phyloP scores from a whole-genome alignment of 495 filamentous ascomycete genomes.

The Hapsidospora chrysogenum region DNA sequence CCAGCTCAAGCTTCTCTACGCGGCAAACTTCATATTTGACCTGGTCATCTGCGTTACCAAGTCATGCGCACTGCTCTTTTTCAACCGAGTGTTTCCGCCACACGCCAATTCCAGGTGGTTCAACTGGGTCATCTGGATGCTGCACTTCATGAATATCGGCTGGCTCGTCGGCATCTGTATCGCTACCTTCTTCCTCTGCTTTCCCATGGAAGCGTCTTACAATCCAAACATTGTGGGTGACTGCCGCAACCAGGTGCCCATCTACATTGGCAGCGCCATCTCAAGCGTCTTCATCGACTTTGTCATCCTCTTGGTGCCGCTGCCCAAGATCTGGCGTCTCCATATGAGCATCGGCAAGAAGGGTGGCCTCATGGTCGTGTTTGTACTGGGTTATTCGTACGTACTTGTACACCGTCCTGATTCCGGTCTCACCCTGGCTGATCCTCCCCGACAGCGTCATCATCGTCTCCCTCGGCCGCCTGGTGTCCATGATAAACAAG shows the following conservation, averaged over 20 bases:
- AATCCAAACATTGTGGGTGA: background rate
- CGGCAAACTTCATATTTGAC: background rate
- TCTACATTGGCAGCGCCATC: slow-evolving; percentile 8
- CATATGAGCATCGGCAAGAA: slow-evolving; percentile 12
- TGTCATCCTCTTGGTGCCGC: slow-evolving; percentile 15
- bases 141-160: slow-evolving; percentile 3
- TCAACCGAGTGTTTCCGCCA: slow-evolving; percentile 4
- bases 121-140: slow-evolving; percentile 2
- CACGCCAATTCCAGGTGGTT: slow-evolving; percentile 1
- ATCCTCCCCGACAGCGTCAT: too few species aligned
- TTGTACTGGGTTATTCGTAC: slow-evolving; percentile 19
- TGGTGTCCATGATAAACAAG: slow-evolving; percentile 2
- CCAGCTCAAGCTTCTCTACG: background rate
- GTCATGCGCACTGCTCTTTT: slow-evolving; percentile 4
- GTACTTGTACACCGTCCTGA: too few species aligned
- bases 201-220: slow-evolving; percentile 5
- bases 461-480: slow-evolving; percentile 5
- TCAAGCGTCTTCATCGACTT: slow-evolving; percentile 15
- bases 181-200: slow-evolving; percentile 6
- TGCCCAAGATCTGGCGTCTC: slow-evolving; percentile 18
- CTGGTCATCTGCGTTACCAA: slow-evolving; percentile 3
- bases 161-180: slow-evolving; percentile 7
- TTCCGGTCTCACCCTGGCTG: too few species aligned
- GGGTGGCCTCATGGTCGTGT: slow-evolving; percentile 11
- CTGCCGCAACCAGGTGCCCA: background rate